Conservation (phyloP, 2,329 filamentous ascomycete species). For the Graphiopsis chlorocephala region DNA sequence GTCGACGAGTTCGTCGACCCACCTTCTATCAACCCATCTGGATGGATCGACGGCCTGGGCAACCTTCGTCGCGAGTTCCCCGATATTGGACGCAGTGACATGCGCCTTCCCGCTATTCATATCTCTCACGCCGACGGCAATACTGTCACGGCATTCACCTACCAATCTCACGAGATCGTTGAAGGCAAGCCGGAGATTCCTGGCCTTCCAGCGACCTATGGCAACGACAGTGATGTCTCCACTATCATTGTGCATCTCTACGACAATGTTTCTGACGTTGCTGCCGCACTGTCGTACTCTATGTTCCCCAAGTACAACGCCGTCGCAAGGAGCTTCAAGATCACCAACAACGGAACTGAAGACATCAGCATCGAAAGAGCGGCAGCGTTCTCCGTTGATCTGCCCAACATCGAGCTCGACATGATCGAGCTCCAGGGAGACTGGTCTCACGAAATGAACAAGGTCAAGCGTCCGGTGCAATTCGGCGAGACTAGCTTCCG, state of each 20-base stretch:
- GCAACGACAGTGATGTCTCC: constrained; percentile 53
- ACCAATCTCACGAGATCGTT: constrained; percentile 55
- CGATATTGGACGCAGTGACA: constrained; percentile 62
- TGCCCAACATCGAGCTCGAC: constrained; percentile 59
- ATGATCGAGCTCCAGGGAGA: constrained; percentile 63
- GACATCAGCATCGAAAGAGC: constrained; percentile 56
- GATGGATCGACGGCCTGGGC: constrained; percentile 54
- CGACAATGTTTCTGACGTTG: constrained; percentile 58
- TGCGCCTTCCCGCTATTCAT: constrained; percentile 59
- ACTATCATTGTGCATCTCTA: constrained; percentile 58
- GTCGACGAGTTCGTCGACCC: constrained; percentile 52
- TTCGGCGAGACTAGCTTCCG: constrained; percentile 50
- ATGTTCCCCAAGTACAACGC: constrained; percentile 62
- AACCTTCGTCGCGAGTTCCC: constrained; percentile 61
- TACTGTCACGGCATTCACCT: constrained; percentile 58
- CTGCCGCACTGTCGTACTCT: constrained; percentile 60
- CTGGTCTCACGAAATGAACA: constrained; percentile 59
- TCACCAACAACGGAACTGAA: constrained; percentile 57
- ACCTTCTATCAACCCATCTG: constrained; percentile 40
- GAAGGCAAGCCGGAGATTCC: constrained; percentile 56
- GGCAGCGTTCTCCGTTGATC: constrained; percentile 60
- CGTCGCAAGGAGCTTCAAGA: constrained; percentile 58
- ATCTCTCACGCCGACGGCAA: constrained; percentile 59
- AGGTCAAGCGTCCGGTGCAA: constrained; percentile 49
- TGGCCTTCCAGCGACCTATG: constrained; percentile 60